A percentile compares a stretch with the other conserved stretches of the same genome.
Conservation (phyloP, 768 basidiomycete genomes). For the Rhizopogon rudus region DNA sequence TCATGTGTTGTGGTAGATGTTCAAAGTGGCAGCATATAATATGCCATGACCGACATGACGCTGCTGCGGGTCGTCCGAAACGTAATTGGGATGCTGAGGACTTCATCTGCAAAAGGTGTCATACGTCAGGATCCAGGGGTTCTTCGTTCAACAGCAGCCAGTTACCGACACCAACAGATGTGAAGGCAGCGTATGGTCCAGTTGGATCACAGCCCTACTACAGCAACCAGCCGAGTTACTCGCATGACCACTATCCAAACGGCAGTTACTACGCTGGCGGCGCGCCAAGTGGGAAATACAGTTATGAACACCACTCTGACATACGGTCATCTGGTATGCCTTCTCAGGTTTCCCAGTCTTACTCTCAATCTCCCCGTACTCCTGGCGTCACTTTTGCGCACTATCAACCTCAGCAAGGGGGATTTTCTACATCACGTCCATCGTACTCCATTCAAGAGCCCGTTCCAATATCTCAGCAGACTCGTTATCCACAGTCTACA, state of each 20-base stretch:
- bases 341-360: conserved; percentile 12
- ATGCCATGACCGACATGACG: conserved; percentile 77
- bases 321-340: conserved; percentile 9
- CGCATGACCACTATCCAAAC: conserved; percentile 12
- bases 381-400: conserved; percentile 30
- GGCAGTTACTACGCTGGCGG: conserved; percentile 11
- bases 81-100: conserved; percentile 87
- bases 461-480: conserved; percentile 9
- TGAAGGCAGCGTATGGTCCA: conserved; percentile 8
- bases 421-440: conserved; percentile 29
- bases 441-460: conserved; percentile 21
- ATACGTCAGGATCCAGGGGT: conserved; percentile 8
- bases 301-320: conserved; percentile 17
- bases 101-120: conserved; percentile 69
- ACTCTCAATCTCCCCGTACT: conserved; percentile 15
- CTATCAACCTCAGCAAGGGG: conserved; percentile 33
- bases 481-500: conserved; percentile 13
- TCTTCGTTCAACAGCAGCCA: conserved; percentile 4
- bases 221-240: conserved; percentile 8
- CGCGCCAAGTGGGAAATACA: conserved; percentile 16
- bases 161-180: background rate
- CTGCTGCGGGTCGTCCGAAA: conserved; percentile 52
- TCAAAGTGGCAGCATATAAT: conserved; percentile 86
- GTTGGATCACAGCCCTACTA: conserved; percentile 9
- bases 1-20: conserved; percentile 81